These are phyloP conservation scores for Petrea volubilis DNA, from an alignment of 257 asterid species.

Conservation along the genomic window DNA sequence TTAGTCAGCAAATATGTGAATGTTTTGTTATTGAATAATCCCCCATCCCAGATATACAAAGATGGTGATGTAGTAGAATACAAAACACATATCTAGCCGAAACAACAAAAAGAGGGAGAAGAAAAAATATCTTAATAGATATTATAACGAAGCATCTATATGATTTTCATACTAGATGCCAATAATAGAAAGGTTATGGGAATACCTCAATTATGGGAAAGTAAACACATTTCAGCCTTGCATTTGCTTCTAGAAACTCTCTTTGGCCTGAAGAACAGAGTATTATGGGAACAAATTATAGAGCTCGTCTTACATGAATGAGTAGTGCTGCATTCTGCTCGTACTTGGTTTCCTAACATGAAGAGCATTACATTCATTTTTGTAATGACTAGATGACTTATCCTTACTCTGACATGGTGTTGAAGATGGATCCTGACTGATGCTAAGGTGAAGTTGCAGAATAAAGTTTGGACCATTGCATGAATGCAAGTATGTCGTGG, in stretches of 20 bases:
- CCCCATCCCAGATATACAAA: no score
- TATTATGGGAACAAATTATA: conserved; percentile 11
- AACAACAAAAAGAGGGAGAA: no score
- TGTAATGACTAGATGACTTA: background rate
- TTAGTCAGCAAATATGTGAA: no score
- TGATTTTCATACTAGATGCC: background rate
- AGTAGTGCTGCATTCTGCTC: background rate
- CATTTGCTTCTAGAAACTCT: conserved; percentile 55
- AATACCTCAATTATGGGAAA: conserved; percentile 61
- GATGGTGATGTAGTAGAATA: no score
- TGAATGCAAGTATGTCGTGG: conserved; percentile 58
- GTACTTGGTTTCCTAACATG: background rate
- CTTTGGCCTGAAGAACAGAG: conserved; percentile 36
- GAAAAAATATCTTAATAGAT: no score
- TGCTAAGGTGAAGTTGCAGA: conserved; percentile 46
- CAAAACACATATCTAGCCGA: no score
- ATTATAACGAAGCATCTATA: conserved; percentile 8
- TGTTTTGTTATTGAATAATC: no score
- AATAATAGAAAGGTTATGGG: conserved; percentile 9
- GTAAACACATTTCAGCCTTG: conserved; percentile 71
- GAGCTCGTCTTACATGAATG: conserved; percentile 7
- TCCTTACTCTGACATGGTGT: conserved; percentile 39
- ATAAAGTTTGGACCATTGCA: conserved; percentile 64
- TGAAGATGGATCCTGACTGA: conserved; percentile 28
- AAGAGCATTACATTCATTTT: background rate